A percentile compares a stretch with the other conserved stretches of the same genome.
Evolutionary conservation across 306 rosid species (phyloP).

Genomic region (Lotus japonicus): DNA sequence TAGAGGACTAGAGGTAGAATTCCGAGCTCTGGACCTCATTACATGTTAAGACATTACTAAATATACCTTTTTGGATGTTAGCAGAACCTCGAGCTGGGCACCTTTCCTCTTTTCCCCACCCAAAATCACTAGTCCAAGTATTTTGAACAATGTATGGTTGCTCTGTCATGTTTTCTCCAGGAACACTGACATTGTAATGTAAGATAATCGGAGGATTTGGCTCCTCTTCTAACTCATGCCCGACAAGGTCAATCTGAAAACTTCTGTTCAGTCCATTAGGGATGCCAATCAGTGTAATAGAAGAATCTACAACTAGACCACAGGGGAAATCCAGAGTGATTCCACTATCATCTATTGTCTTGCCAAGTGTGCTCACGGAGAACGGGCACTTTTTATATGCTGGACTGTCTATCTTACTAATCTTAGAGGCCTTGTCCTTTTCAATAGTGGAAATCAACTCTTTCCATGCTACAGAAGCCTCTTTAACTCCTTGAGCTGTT

Average conservation of each 20-base stretch:
- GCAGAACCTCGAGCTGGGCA: slow-evolving; percentile 65
- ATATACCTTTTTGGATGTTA: slow-evolving; percentile 49
- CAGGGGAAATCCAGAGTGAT: slow-evolving; percentile 69
- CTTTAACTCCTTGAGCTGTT: slow-evolving; percentile 77
- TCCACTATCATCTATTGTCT: slow-evolving; percentile 28
- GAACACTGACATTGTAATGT: slow-evolving; percentile 67
- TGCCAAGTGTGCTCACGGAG: slow-evolving; percentile 40
- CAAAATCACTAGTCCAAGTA: slow-evolving; percentile 71
- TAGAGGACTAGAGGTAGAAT: too few relatives aligned
- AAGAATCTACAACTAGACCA: slow-evolving; percentile 79
- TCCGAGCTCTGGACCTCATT: too few relatives aligned
- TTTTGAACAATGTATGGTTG: slow-evolving; percentile 77
- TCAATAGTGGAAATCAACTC: slow-evolving; percentile 43
- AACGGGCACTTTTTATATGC: slow-evolving; percentile 53
- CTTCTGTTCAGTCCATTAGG: slow-evolving; percentile 56
- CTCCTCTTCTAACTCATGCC: slow-evolving; percentile 48
- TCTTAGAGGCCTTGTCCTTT: slow-evolving; percentile 38
- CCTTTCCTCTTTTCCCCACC: slow-evolving; percentile 80
- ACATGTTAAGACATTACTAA: neutral
- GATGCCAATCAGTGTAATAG: slow-evolving; percentile 72
- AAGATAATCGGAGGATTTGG: slow-evolving; percentile 57
- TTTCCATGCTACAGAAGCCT: slow-evolving; percentile 85
- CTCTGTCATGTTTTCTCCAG: slow-evolving; percentile 74
- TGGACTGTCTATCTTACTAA: slow-evolving; percentile 26
- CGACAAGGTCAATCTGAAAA: slow-evolving; percentile 71